Conservation (phyloP, 192 early-diverging fungal species). For the Podila minutissima region DNA sequence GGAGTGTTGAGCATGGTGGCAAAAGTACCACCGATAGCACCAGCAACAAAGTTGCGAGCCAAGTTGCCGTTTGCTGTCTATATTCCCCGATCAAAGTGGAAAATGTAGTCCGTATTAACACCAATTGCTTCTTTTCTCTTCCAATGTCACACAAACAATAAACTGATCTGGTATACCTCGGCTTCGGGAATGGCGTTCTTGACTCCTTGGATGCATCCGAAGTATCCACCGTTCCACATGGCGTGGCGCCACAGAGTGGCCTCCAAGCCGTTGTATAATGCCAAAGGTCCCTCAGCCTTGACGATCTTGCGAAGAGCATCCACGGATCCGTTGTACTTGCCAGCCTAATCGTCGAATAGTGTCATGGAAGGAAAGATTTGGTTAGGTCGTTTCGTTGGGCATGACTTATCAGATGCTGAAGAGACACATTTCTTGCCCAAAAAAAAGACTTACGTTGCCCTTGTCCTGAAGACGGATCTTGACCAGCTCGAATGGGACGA, state of each 20-base stretch:
- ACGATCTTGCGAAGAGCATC: slow-evolving; percentile 87
- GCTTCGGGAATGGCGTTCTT: slow-evolving; percentile 83
- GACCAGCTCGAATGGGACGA: slow-evolving; percentile 92
- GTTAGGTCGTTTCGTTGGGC: neutral
- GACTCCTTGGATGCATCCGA: slow-evolving; percentile 83
- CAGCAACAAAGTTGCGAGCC: slow-evolving; percentile 89
- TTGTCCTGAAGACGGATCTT: slow-evolving; percentile 98
- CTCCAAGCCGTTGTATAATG: slow-evolving; percentile 92
- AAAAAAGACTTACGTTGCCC: slow-evolving; percentile 64
- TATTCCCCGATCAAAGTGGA: no score
- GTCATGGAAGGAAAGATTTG: neutral
- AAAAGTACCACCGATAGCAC: slow-evolving; percentile 91
- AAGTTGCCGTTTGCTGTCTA: slow-evolving; percentile 79
- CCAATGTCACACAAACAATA: neutral
- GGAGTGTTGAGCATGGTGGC: slow-evolving; percentile 96
- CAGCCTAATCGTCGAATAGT: slow-evolving; percentile 60
- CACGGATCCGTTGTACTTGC: slow-evolving; percentile 83
- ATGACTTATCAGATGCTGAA: neutral
- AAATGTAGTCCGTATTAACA: neutral
- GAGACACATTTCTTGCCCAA: neutral
- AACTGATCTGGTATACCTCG: slow-evolving; percentile 30
- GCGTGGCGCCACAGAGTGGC: slow-evolving; percentile 95
- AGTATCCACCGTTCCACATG: slow-evolving; percentile 97
- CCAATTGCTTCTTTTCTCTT: neutral
- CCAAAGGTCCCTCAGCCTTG: slow-evolving; percentile 78